Conservation (phyloP, 2,329 filamentous ascomycete species). For the Pezicula carpinea region DNA sequence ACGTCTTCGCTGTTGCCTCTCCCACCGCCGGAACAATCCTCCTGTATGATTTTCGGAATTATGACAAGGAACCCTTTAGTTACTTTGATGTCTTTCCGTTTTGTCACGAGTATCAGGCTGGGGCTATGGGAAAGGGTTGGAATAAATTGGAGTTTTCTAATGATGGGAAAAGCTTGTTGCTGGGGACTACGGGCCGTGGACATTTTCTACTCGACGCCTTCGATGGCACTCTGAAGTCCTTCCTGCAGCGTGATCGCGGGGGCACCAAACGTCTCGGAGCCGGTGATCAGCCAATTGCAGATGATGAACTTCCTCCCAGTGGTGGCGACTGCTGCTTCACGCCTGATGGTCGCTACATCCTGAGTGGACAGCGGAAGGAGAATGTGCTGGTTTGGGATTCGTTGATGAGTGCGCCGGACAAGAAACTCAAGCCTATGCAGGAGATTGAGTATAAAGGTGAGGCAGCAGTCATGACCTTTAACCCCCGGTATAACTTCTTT, state of each 20-base stretch:
- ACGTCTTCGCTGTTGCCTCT: conserved; percentile 85
- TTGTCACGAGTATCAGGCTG: conserved; percentile 51
- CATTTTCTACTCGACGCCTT: conserved; percentile 96
- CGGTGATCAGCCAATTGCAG: conserved; percentile 39
- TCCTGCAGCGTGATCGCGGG: conserved; percentile 56
- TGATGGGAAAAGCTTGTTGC: conserved; percentile 80
- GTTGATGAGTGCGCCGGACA: conserved; percentile 48
- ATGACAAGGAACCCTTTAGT: conserved; percentile 84
- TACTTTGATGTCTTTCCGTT: conserved; percentile 67
- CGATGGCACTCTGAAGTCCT: conserved; percentile 72
- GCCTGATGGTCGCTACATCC: conserved; percentile 81
- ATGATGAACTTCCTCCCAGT: conserved; percentile 40
- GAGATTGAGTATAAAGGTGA: conserved; percentile 63
- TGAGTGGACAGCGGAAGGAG: conserved; percentile 67
- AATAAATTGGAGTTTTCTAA: conserved; percentile 94
- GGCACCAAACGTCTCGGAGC: conserved; percentile 47
- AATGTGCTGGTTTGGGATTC: conserved; percentile 88
- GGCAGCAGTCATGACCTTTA: conserved; percentile 76
- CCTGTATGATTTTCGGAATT: conserved; percentile 91
- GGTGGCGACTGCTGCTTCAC: conserved; percentile 83
- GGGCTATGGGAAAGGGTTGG: conserved; percentile 61
- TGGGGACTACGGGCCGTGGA: conserved; percentile 78
- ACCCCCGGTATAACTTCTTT: conserved; percentile 87
- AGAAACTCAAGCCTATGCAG: conserved; percentile 58
- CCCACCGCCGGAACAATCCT: conserved; percentile 74